These are phyloP conservation scores for Asterochloris sp. DNA, from an alignment of 139 green algal species.

Conservation along the genomic window DNA sequence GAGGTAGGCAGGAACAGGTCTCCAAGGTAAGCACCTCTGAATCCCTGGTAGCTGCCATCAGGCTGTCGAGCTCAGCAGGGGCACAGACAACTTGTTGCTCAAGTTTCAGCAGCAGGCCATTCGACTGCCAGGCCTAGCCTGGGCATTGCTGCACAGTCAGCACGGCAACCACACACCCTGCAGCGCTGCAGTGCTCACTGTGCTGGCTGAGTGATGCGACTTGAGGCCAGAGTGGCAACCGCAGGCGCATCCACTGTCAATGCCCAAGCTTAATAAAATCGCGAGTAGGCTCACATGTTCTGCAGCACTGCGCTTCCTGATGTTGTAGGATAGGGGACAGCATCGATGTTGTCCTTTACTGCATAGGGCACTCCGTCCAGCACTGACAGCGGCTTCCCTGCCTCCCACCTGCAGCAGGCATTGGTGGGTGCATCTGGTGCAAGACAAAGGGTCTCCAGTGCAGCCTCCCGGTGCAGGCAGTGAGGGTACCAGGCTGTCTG, in stretches of 20 bases:
- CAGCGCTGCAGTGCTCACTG: background rate
- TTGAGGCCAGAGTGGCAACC: background rate
- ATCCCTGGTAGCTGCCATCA: too few species aligned
- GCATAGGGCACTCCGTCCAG: slow-evolving; percentile 82
- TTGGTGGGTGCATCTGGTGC: background rate
- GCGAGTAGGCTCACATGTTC: background rate
- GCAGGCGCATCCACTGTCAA: background rate
- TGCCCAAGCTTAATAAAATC: background rate
- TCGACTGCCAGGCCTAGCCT: background rate
- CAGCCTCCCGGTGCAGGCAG: background rate
- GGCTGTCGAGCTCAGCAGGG: too few species aligned
- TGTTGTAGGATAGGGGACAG: slow-evolving; percentile 64
- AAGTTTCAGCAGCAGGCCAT: too few species aligned
- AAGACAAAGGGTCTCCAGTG: background rate
- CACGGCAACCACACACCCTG: background rate
- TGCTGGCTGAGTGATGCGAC: background rate
- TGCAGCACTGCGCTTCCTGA: slow-evolving; percentile 60
- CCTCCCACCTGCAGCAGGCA: slow-evolving; percentile 14
- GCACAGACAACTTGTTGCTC: too few species aligned
- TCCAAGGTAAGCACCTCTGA: too few species aligned
- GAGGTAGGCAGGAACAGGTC: too few species aligned
- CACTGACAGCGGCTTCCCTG: slow-evolving; percentile 41
- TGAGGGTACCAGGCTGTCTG: background rate
- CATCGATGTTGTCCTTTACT: slow-evolving; percentile 79
- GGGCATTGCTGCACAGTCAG: background rate